phyloP scores from a whole-genome alignment of 164 flowering plant species.

The Houttuynia cordata region DNA sequence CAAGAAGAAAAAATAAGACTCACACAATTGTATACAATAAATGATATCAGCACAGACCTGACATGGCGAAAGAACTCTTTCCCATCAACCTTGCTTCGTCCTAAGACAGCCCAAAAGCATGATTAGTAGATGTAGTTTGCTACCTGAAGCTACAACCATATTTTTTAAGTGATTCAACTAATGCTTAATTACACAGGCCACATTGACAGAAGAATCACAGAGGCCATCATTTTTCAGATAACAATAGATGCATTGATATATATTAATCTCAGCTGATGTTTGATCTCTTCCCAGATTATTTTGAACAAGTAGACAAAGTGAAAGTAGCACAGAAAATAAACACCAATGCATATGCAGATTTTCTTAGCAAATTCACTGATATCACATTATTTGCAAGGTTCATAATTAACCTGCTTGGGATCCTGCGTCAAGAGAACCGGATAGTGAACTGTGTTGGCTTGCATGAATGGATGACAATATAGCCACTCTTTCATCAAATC shows the following conservation, averaged over 20 bases:
- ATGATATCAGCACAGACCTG: constrained; percentile 31
- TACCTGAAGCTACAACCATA: too few relatives aligned
- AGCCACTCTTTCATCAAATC: constrained; percentile 57
- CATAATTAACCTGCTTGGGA: constrained; percentile 47
- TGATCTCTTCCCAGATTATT: too few relatives aligned
- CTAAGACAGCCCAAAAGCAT: constrained; percentile 19
- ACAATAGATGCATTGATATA: too few relatives aligned
- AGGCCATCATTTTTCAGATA: too few relatives aligned
- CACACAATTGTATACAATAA: neutral
- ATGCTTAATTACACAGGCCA: too few relatives aligned
- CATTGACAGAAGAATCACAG: too few relatives aligned
- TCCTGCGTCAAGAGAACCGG: constrained; percentile 43
- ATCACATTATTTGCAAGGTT: neutral
- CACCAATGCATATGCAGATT: too few relatives aligned
- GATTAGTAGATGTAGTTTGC: neutral
- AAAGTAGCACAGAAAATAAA: too few relatives aligned
- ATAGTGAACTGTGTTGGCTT: constrained; percentile 38
- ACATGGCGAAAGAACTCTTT: constrained; percentile 97
- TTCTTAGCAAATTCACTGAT: neutral
- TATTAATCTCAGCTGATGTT: too few relatives aligned
- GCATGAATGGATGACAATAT: constrained; percentile 41
- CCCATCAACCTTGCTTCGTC: constrained; percentile 81
- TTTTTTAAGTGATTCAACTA: neutral
- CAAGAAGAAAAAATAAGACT: neutral
- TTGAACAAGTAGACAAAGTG: too few relatives aligned